Percentiles rank a stretch among this genome's conserved stretches.
Conservation (phyloP, 2,329 filamentous ascomycete genomes). For the Phialocephala subalpina region DNA sequence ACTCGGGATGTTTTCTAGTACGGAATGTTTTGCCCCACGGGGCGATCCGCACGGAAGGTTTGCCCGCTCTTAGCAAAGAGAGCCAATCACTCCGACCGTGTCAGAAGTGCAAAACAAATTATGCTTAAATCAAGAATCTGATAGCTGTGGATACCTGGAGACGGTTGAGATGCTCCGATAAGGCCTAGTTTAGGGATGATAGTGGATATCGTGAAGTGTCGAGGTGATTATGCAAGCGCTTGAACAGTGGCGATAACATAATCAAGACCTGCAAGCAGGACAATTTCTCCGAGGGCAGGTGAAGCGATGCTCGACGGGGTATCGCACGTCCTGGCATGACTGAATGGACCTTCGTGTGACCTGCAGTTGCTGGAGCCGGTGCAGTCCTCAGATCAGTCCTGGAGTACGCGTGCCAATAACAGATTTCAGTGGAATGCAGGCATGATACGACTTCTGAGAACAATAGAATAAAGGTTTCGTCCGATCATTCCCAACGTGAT, state of each 20-base stretch:
- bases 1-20: neutral
- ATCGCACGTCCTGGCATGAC: neutral
- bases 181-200: neutral
- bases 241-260: neutral
- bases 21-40: neutral
- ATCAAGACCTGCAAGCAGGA: neutral
- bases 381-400: too few species aligned
- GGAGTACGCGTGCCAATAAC: too few species aligned
- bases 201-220: neutral
- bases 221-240: conserved; percentile 6
- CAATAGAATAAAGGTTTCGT: too few species aligned
- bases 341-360: too few species aligned
- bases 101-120: neutral
- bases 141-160: neutral
- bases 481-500: too few species aligned
- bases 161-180: neutral
- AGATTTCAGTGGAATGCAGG: too few species aligned
- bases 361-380: too few species aligned
- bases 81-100: neutral
- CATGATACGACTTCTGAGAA: too few species aligned
- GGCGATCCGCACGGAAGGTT: neutral
- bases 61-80: neutral
- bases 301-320: neutral
- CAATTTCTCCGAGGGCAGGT: conserved; percentile 2
- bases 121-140: neutral